Percentiles rank a stretch among this genome's conserved stretches.
phyloP scores from a whole-genome alignment of 345 rosid genomes.

The Eucalyptus sideroxylon region DNA sequence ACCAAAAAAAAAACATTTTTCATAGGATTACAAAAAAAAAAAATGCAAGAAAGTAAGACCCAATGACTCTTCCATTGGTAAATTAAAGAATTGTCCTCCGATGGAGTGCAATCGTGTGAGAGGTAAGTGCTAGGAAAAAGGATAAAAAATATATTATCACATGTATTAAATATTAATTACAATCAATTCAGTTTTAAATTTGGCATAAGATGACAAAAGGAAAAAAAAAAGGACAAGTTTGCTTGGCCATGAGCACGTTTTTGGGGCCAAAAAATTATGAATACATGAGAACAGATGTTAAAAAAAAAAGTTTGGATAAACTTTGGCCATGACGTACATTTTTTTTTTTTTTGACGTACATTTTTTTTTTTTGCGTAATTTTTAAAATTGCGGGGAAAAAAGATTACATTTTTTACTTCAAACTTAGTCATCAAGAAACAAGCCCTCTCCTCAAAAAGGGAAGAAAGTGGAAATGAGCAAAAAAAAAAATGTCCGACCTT shows the following conservation, averaged over 20 bases:
- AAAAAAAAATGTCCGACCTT: background rate
- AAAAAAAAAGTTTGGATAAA: too few relatives aligned
- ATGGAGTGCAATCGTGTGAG: background rate
- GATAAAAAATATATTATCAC: accelerated
- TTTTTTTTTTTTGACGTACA: background rate
- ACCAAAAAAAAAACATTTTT: background rate
- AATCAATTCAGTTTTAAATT: background rate
- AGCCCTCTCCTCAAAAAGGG: background rate
- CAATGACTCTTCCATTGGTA: background rate
- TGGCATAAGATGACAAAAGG: background rate
- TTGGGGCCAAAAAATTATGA: background rate
- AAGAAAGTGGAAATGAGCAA: background rate
- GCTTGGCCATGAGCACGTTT: background rate
- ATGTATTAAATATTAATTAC: background rate
- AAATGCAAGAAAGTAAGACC: background rate
- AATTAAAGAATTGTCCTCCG: background rate
- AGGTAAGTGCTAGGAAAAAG: background rate
- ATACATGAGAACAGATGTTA: background rate
- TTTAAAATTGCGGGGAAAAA: background rate
- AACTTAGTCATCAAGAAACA: background rate
- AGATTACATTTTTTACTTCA: background rate
- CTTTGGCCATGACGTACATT: background rate
- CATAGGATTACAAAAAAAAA: background rate
- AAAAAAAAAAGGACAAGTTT: too few relatives aligned
- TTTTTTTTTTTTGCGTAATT: background rate